A percentile compares a stretch with the other conserved stretches of the same genome.
Evolutionary conservation across 2,329 filamentous ascomycete species (phyloP).

Genomic region (Biscogniauxia sp.): DNA sequence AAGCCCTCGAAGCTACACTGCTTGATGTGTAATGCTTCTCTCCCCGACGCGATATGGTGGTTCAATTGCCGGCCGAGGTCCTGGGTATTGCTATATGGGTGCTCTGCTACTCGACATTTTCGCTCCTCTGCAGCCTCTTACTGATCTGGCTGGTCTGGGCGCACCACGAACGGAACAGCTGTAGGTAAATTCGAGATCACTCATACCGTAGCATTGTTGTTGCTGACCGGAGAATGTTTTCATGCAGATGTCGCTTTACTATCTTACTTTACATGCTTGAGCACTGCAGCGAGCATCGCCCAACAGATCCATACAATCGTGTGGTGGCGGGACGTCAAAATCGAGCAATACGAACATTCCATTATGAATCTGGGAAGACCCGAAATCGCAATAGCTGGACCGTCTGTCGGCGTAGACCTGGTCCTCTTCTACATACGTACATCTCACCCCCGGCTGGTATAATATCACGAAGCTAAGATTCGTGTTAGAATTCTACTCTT

Average conservation of each 20-base stretch:
- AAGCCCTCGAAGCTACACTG: background rate
- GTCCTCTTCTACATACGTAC: conserved; percentile 48
- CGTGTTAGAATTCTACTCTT: conserved; percentile 45
- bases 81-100: conserved; percentile 33
- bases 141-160: conserved; percentile 38
- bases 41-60: conserved; percentile 33
- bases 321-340: conserved; percentile 39
- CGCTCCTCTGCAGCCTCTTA: conserved; percentile 31
- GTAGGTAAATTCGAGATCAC: conserved; percentile 30
- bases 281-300: conserved; percentile 38
- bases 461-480: conserved; percentile 10
- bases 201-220: background rate
- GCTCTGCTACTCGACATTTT: conserved; percentile 37
- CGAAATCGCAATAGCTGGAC: conserved; percentile 42
- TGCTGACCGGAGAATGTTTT: conserved; percentile 4
- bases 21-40: conserved; percentile 18
- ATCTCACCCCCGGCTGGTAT: conserved; percentile 16
- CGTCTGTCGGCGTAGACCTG: conserved; percentile 40
- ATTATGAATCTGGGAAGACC: conserved; percentile 35
- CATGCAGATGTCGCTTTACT: conserved; percentile 41
- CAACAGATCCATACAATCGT: conserved; percentile 43
- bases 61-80: conserved; percentile 35
- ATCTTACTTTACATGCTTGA: conserved; percentile 36
- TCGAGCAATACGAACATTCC: conserved; percentile 37
- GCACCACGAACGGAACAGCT: conserved; percentile 41